Evolutionary conservation across 345 rosid genomes (phyloP), one percentile per base, ranked within the genome.

Genomic region (Gossypium arboreum): DNA sequence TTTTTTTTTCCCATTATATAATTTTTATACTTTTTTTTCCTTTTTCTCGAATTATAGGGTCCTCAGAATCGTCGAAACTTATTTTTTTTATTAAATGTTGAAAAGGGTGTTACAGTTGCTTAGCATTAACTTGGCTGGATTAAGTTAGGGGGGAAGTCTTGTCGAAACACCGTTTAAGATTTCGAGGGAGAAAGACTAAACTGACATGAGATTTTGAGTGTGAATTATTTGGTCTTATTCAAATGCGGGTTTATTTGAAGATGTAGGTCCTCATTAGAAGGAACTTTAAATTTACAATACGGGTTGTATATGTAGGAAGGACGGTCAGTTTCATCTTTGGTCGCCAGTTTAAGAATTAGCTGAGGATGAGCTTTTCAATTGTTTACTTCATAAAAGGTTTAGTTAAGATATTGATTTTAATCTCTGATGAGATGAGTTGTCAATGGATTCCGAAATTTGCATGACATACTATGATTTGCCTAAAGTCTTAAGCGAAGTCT

Each of bases 291-390:
- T 67, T 5, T 51, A 16, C 55, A 16, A 54, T 29, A 22, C 13
- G 3, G 61, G 45, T 16, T 3, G 27, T 8, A 70, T 29, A 50
- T 27, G 25, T n/a, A 64, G 59, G 58, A 29, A 16, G 45, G 16
- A 52, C 7, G 22, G 25, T 9, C 9, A 25, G 10, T 18, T 60
- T 70, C 73, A 27, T 54, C 48, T 54, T 39, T n/a, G 60, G 17
- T n/a, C 48, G 48, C 17, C 22, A 15, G 16, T 48, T 70, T 54
- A 54, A 71, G 17, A n/a, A 10, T 52, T 9, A 34, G 2, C 48
- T n/a, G 48, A 69, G 8, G 59, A 27, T 16, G 72, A 25, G 3
- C 72, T 68, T 22, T 69, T 67, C 72, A 27, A 51, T 25, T 51
- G 41, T 16, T 48, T 68, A 9, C 18, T 50, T 34, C 44, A 3